Percentiles rank a stretch among this genome's conserved stretches.
phyloP scores from a whole-genome alignment of 1,284 basidiomycete species.

The Fomitiporia mediterranea region DNA sequence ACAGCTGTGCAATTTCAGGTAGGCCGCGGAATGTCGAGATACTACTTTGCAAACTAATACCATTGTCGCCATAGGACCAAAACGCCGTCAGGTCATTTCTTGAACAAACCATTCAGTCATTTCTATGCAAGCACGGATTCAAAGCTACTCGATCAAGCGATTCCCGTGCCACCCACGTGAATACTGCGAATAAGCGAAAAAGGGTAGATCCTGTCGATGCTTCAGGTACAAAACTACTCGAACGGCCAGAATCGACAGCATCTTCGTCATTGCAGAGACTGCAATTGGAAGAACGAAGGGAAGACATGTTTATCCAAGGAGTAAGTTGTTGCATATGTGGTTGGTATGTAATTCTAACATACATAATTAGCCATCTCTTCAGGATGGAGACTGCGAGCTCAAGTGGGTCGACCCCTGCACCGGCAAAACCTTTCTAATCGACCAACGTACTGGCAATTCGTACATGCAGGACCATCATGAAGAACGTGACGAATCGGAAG shows the following conservation, averaged over 20 bases:
- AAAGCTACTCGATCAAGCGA: constrained; percentile 12
- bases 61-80: constrained; percentile 56
- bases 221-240: not conserved
- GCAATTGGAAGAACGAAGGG: not conserved
- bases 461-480: constrained; percentile 24
- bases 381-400: constrained; percentile 28
- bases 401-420: constrained; percentile 61
- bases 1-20: constrained; percentile 64
- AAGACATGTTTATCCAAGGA: not conserved
- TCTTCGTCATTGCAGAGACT: not conserved
- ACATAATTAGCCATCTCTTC: not conserved
- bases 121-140: constrained; percentile 67
- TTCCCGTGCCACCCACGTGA: constrained; percentile 17
- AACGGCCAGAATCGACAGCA: too few species aligned
- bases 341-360: not conserved
- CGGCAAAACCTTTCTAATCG: constrained; percentile 64
- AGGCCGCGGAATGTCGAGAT: too few species aligned
- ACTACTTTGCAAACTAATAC: too few species aligned
- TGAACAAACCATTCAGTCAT: constrained; percentile 53
- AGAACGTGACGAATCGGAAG: not conserved
- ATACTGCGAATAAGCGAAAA: constrained; percentile 37
- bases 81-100: constrained; percentile 51
- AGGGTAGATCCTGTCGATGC: constrained; percentile 31
- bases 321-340: not conserved
- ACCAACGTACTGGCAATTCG: constrained; percentile 60